Base-by-base conservation (phyloP, 106 monocot species). In the Alisma plantagoaquatica region DNA sequence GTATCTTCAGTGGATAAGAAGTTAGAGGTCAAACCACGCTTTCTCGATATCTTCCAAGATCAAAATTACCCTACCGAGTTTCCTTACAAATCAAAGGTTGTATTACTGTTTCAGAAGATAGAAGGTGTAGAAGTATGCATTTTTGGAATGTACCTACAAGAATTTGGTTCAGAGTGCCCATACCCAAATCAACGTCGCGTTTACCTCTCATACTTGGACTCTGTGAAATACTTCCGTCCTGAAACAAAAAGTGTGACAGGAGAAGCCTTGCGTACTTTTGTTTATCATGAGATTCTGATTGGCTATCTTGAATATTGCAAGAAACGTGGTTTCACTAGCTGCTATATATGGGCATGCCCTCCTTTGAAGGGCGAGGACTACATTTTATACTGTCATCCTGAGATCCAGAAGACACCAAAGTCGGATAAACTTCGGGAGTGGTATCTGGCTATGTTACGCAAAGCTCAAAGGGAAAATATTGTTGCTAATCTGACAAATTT, bases 201-300 rank as follows among this genome's bases (percentile, higher is more conserved):
- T 53, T 98, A 98, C 70, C 79, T 98, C 24, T 98, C 96, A 49
- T 98, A 98, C 68, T 65, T 98, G 53, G 96, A 98, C 48, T 98
- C 96, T 56, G 96, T 98, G 59, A 98, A 98, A 51, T 98, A 98
- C 68, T 98, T 98, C 62, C 72, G 96, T 33, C 96, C 96, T 55
- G 96, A 98, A 48, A 85, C 80, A 45, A 84, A 68, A 72, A 77
- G 89, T 60, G 70, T 79, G 54, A 66, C 81, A 18, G 96, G 96
- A 32, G 89, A 98, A 74, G 96, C 96, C 69, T 52, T 98, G 18
- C 78, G 96, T 28, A 98, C 96, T 30, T 89, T 79, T 74, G 96
- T 98, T 63, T 98, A 98, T 66, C 96, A 98, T 73, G 96, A 98
- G 65, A 98, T 98, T 68, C 75, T 98, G 96, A 98, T 98, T 38